These are phyloP conservation scores for Rosa multiflora DNA, from an alignment of 306 rosid genomes.

Conservation along the genomic window DNA sequence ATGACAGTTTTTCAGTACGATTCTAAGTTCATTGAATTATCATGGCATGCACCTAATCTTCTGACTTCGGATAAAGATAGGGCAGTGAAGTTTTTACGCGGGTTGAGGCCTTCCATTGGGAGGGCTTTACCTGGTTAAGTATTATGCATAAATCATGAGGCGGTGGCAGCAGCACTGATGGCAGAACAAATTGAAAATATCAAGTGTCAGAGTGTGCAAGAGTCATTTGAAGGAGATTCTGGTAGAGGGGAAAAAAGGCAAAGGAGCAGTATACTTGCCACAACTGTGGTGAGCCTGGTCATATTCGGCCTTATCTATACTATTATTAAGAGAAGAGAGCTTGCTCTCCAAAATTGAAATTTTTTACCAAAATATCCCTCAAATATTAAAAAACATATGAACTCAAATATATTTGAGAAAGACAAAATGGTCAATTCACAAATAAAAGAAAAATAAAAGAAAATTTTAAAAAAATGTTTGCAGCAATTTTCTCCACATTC, in stretches of 20 bases:
- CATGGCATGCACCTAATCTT: background rate
- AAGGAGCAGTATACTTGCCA: background rate
- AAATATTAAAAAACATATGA: no score
- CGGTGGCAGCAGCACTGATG: background rate
- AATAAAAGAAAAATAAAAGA: no score
- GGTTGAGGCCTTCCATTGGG: background rate
- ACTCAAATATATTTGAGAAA: no score
- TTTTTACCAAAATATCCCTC: no score
- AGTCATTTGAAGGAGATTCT: background rate
- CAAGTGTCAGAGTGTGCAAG: background rate
- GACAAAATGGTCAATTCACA: no score
- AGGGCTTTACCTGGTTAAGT: no score
- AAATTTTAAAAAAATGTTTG: no score
- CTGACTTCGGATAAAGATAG: background rate
- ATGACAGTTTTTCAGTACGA: background rate
- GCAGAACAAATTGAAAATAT: background rate
- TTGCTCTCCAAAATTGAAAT: no score
- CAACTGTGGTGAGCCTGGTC: conserved; percentile 6
- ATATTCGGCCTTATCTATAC: background rate
- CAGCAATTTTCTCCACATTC: no score
- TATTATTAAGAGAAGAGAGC: no score
- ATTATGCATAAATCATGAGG: background rate
- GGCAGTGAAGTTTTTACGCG: background rate
- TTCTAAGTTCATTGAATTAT: background rate
- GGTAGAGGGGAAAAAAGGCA: background rate